Evolutionary conservation across 78 protist species (phyloP).

Genomic region (Dictyostelium intermedium): DNA sequence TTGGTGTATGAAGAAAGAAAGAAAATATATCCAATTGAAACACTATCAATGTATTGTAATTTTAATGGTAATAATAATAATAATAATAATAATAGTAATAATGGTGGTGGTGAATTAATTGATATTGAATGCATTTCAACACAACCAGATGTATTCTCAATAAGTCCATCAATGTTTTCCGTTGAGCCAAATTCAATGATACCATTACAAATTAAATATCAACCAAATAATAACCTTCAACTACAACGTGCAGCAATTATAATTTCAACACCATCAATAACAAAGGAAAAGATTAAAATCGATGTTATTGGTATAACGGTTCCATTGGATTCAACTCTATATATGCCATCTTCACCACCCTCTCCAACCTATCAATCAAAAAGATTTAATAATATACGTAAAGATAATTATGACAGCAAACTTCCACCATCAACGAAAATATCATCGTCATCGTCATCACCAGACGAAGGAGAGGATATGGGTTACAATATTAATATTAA

Average conservation of each 20-base stretch:
- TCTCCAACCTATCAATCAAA: not conserved
- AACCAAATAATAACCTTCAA: not conserved
- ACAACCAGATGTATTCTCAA: not conserved
- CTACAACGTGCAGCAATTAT: conserved; percentile 15
- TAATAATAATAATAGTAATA: not conserved
- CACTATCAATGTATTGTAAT: not conserved
- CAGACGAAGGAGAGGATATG: not conserved
- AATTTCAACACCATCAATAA: not conserved
- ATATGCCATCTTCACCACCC: conserved; percentile 29
- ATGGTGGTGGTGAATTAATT: not conserved
- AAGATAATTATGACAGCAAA: not conserved
- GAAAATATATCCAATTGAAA: conserved; percentile 5
- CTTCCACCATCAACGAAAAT: not conserved
- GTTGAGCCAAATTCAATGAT: not conserved
- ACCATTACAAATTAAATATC: not conserved
- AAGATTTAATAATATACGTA: not conserved
- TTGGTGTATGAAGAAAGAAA: conserved; percentile 25
- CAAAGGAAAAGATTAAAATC: conserved; percentile 24
- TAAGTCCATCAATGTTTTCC: not conserved
- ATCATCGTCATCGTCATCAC: no score
- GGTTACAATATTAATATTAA: not conserved
- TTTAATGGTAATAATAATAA: not conserved
- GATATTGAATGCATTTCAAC: conserved; percentile 8
- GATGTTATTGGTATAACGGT: conserved; percentile 4
- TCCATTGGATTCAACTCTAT: not conserved